phyloP scores from a whole-genome alignment of 148 eudicot species.

The Amaranthus cruentus region DNA sequence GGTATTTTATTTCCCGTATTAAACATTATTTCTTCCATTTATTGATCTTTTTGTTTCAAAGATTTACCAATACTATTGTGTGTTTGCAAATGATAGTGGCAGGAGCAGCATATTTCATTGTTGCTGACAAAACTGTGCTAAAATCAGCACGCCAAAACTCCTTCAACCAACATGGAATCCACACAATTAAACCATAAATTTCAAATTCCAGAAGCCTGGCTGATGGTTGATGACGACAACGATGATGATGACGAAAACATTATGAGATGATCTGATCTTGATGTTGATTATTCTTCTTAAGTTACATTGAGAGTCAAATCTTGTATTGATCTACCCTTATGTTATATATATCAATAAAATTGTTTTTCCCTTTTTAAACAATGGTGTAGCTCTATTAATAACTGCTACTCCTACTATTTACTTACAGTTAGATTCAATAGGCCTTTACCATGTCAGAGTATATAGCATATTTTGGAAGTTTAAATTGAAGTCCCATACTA shows the following conservation, averaged over 20 bases:
- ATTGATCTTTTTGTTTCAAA: too few relatives aligned
- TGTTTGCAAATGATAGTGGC: constrained; percentile 35
- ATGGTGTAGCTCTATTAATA: not conserved
- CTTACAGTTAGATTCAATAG: not conserved
- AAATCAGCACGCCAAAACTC: constrained; percentile 72
- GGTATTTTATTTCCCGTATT: constrained; percentile 26
- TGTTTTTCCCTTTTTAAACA: constrained; percentile 4
- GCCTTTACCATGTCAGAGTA: not conserved
- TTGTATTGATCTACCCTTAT: constrained; percentile 8
- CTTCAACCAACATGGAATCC: constrained; percentile 33
- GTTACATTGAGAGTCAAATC: constrained; percentile 11
- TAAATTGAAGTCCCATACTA: too few relatives aligned
- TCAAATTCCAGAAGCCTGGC: not conserved
- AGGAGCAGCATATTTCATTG: constrained; percentile 85
- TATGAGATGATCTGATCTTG: constrained; percentile 11
- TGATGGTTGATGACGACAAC: not conserved
- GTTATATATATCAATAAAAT: constrained; percentile 18
- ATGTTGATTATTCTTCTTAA: not conserved
- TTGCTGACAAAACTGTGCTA: constrained; percentile 86
- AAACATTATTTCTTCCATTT: not conserved
- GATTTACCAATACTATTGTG: not conserved
- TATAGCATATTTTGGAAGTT: too few relatives aligned
- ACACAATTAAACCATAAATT: constrained; percentile 21
- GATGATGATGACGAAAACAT: constrained; percentile 22
- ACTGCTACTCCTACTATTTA: not conserved